phyloP scores from a whole-genome alignment of 108 stramenopile species.

The Craspedostauros australis region DNA sequence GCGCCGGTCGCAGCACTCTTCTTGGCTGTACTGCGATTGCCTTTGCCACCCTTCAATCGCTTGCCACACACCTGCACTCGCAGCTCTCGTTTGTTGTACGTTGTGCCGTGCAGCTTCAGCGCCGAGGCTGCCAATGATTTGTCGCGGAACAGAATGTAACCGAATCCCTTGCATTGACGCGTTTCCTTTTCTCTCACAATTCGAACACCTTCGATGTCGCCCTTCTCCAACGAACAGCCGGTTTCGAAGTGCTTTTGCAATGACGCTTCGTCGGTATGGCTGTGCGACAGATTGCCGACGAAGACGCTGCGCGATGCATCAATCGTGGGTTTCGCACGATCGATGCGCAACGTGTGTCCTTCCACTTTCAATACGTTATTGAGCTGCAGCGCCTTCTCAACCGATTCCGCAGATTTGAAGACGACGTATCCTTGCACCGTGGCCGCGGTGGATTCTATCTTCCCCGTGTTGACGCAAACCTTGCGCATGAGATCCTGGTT shows the following conservation, averaged over 20 bases:
- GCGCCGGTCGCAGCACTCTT: slow-evolving; percentile 12
- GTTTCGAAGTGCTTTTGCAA: slow-evolving; percentile 54
- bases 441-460: slow-evolving; percentile 29
- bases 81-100: slow-evolving; percentile 56
- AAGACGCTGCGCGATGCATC: slow-evolving; percentile 66
- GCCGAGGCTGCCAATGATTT: slow-evolving; percentile 51
- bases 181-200: slow-evolving; percentile 78
- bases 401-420: slow-evolving; percentile 43
- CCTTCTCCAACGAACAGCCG: slow-evolving; percentile 29
- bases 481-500: slow-evolving; percentile 68
- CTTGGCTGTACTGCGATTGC: slow-evolving; percentile 2
- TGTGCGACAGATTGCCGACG: slow-evolving; percentile 73
- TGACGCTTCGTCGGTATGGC: slow-evolving; percentile 52
- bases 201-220: slow-evolving; percentile 54
- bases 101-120: slow-evolving; percentile 50
- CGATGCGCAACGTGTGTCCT: slow-evolving; percentile 33
- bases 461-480: slow-evolving; percentile 61
- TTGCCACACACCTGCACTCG: slow-evolving; percentile 76
- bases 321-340: slow-evolving; percentile 34
- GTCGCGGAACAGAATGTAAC: slow-evolving; percentile 62
- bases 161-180: slow-evolving; percentile 74
- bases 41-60: slow-evolving; percentile 53
- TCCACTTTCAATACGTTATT: slow-evolving; percentile 49
- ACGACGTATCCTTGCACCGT: slow-evolving; percentile 72
- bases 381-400: slow-evolving; percentile 52